Evolutionary conservation across 306 rosid genomes (phyloP), one percentile per base, ranked within the genome.

Genomic region (Fagus sylvatica): DNA sequence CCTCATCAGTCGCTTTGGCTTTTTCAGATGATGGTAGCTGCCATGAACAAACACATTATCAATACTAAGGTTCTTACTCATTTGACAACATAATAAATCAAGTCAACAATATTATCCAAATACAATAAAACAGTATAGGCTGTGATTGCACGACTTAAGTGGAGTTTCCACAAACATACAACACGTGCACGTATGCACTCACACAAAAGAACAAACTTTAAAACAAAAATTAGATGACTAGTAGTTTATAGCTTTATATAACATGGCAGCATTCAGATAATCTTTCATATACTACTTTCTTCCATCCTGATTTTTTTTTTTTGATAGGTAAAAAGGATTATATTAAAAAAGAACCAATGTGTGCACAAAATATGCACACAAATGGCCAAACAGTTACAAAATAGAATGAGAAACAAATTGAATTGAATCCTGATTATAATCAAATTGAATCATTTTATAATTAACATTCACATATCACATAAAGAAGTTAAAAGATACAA

Each of bases 21-120:
- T 51, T 61, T 66, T 51, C 68, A 68, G 80, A 73, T 75, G 78
- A 48, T 37, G 32, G 74, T 46, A 36, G 74, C 92, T 90, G 91
- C 82, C 75, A 78, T 66, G 57, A 70, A 77, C 9, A 82, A 60
- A 74, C 6, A 78, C 51, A 10, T 33, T 39, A 6, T 41, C 37
- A 73, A 41, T 59, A 10, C 13, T 59, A 59, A 59, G 17, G 34
- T 59, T 57, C 64, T 28, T 57, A 57, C 37, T 9, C 33, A 57
- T 57, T 56, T 22, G 62, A 57, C 64, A 57, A 57, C 64, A 57
- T 28, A 28, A 57, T 7, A 57, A 32, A 57, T 32, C 64, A 57
- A 57, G 64, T 32, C 36, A 57, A 32, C 36, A 57, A 57, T 3
- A 57, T 57, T 57, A 57, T 19, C 34, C 34, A 57, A 57, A 19